These are phyloP conservation scores for Ceriops tagal DNA, from an alignment of 345 rosid species.

Conservation along the genomic window DNA sequence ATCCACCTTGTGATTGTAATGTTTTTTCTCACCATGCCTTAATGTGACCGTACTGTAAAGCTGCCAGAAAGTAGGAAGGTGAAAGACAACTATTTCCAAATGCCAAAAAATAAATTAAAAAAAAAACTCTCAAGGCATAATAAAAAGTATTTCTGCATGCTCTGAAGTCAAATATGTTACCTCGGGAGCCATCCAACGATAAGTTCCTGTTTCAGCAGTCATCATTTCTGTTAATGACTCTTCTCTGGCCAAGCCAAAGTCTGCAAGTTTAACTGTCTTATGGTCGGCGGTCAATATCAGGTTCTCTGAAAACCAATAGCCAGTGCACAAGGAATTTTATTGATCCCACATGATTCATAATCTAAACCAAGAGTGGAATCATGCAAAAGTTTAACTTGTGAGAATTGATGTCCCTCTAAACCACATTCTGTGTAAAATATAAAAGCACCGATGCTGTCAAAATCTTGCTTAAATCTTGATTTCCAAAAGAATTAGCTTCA, in stretches of 20 bases:
- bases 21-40: constrained; percentile 97
- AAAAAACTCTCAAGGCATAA: background rate
- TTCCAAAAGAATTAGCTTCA: background rate
- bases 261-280: constrained; percentile 88
- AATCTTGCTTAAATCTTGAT: background rate
- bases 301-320: constrained; percentile 60
- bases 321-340: no score
- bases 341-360: no score
- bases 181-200: constrained; percentile 99
- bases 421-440: constrained; percentile 64
- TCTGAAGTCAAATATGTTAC: constrained; percentile 29
- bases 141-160: background rate
- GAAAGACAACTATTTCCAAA: constrained; percentile 5
- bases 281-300: constrained; percentile 80
- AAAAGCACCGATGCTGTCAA: constrained; percentile 18
- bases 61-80: constrained; percentile 35
- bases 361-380: no score
- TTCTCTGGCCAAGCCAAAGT: constrained; percentile 98
- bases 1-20: constrained; percentile 93
- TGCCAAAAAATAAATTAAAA: background rate
- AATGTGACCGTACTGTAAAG: constrained; percentile 94
- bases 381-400: no score
- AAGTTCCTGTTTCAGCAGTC: constrained; percentile 99
- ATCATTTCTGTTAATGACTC: constrained; percentile 99
- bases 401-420: no score